Conservation (phyloP, 495 filamentous ascomycete species). For the Apiosordaria backusii region DNA sequence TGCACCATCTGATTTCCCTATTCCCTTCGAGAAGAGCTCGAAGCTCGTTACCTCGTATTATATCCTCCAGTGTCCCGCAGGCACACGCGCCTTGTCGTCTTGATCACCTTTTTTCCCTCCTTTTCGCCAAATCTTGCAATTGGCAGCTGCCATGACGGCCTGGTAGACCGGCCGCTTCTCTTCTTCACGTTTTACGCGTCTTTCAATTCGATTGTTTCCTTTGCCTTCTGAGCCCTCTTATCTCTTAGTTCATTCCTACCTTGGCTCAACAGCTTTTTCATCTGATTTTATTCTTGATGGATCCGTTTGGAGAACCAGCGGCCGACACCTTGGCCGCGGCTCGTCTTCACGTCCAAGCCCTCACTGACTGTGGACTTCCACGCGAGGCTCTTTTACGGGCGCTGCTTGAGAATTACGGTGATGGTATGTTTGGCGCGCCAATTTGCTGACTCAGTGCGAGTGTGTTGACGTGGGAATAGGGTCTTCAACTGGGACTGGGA, state of each 20-base stretch:
- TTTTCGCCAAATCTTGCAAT: constrained; percentile 5
- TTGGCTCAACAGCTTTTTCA: not conserved
- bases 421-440: constrained; percentile 15
- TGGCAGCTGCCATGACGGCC: constrained; percentile 7
- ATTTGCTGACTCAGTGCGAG: not conserved
- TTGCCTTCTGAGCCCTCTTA: not conserved
- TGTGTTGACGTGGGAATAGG: not conserved
- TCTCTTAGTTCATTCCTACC: not conserved
- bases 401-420: constrained; percentile 28
- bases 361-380: constrained; percentile 31
- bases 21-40: not conserved
- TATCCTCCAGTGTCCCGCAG: constrained; percentile 16
- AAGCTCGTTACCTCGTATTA: constrained; percentile 12
- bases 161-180: constrained; percentile 18
- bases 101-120: constrained; percentile 6
- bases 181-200: constrained; percentile 14
- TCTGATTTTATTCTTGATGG: constrained; percentile 17
- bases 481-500: constrained; percentile 2
- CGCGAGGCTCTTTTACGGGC: constrained; percentile 33
- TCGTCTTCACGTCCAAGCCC: constrained; percentile 32
- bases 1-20: not conserved
- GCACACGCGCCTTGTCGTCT: constrained; percentile 5
- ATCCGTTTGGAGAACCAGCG: constrained; percentile 44
- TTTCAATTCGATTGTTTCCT: constrained; percentile 32
- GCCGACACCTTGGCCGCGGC: constrained; percentile 32